Evolutionary conservation across 345 rosid species (phyloP).

Genomic region (Linum trigynum): DNA sequence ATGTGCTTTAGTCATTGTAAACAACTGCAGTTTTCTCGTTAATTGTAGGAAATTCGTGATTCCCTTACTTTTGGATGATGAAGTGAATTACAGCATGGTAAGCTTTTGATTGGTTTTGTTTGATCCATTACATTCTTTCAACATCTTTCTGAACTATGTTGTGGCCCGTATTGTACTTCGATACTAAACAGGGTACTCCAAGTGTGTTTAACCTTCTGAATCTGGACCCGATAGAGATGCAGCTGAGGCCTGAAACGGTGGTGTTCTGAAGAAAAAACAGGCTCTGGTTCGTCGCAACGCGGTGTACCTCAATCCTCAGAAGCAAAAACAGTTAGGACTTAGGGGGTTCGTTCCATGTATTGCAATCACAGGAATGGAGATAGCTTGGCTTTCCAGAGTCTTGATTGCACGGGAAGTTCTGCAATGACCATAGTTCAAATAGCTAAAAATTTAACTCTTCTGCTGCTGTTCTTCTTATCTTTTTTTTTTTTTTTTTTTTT

Average conservation of each 20-base stretch:
- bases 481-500: too few species aligned
- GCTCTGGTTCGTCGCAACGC: neutral
- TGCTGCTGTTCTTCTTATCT: neutral
- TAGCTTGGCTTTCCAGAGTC: neutral
- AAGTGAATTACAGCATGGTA: neutral
- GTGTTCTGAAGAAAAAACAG: too few species aligned
- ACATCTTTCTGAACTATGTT: too few species aligned
- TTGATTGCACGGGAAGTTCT: neutral
- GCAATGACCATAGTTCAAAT: neutral
- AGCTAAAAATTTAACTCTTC: neutral
- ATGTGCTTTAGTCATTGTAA: too few species aligned
- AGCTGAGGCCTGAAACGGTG: too few species aligned
- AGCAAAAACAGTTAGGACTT: neutral
- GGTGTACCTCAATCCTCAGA: neutral
- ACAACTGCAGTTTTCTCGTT: too few species aligned
- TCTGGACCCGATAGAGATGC: too few species aligned
- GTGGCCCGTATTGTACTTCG: too few species aligned
- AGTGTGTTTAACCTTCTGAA: too few species aligned
- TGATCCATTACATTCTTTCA: neutral
- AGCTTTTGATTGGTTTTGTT: neutral
- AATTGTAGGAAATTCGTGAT: too few species aligned
- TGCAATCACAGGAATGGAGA: neutral
- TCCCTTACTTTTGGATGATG: neutral
- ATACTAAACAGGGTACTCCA: too few species aligned
- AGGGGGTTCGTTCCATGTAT: neutral